Percentiles rank a stretch among this genome's conserved stretches.
Evolutionary conservation across 805 yeast genomes (phyloP).

Genomic region (Ogataea chonburiensis): DNA sequence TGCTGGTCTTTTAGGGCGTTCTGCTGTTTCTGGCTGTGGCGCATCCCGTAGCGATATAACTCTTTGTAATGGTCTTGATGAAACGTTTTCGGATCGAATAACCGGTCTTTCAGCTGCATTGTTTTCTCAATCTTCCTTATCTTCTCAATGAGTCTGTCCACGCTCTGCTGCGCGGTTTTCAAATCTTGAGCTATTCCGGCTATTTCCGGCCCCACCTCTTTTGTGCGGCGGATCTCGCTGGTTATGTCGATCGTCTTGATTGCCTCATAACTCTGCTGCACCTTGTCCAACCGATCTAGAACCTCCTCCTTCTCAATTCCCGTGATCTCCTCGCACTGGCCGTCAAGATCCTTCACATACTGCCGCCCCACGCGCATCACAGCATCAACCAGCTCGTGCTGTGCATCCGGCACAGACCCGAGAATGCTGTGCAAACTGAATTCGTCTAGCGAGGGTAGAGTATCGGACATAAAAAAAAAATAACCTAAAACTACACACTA

Average conservation of each 20-base stretch:
- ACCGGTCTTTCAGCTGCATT: conserved; percentile 37
- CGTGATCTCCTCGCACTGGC: conserved; percentile 25
- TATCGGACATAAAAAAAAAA: conserved; percentile 6
- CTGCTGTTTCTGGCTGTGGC: conserved; percentile 17
- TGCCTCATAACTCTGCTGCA: conserved; percentile 8
- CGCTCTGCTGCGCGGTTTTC: conserved; percentile 16
- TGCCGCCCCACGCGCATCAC: conserved; percentile 20
- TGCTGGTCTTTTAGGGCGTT: conserved; percentile 26
- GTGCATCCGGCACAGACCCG: conserved; percentile 24
- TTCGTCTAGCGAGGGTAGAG: conserved; percentile 30
- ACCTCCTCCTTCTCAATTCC: conserved; percentile 27
- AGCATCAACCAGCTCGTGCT: conserved; percentile 25
- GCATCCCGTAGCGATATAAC: conserved; percentile 34
- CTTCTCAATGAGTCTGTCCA: conserved; percentile 28
- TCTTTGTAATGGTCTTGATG: conserved; percentile 45
- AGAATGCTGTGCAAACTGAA: conserved; percentile 29
- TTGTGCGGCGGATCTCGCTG: conserved; percentile 7
- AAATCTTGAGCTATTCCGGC: conserved; percentile 24
- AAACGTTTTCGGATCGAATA: conserved; percentile 36
- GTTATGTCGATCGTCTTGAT: conserved; percentile 12
- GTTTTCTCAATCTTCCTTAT: conserved; percentile 36
- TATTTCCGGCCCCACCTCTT: conserved; percentile 19
- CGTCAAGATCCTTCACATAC: conserved; percentile 32
- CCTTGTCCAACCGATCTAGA: conserved; percentile 17
- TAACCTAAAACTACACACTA: conserved; percentile 4